Evolutionary conservation across 352 stramenopile species (phyloP), one percentile per base, ranked within the genome.

Genomic region (Peronospora belbahrii): DNA sequence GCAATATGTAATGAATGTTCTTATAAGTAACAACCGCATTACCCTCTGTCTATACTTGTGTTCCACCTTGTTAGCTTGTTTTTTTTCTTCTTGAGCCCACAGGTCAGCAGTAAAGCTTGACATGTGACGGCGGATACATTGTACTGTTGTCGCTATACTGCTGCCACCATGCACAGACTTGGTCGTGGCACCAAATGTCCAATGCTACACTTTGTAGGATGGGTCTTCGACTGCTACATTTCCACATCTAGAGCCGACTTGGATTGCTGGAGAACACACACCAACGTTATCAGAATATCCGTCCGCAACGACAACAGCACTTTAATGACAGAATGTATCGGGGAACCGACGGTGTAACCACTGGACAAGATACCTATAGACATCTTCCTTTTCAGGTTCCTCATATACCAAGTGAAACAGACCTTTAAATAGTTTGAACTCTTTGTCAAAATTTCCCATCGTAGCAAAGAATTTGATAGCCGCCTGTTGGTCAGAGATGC

Each of bases 361-460:
- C 31, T 69, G 55, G 2, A 42, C 51, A 31, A 78, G 51, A 30
- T 74, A 62, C 28, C 58, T 52, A 2, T 81, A 56, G 22, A 85
- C 73, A 28, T 63, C 42, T 13, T 81, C 67, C 14, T 61, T 62
- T 46, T 83, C 70, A 2, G 67, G 67, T 17, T 83, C 73, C 27
- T 83, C 60, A 35, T 75, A 85, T 25, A 83, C 51, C 25, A 70
- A 62, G 63, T 85, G 70, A 41, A 59, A 82, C 2, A 79, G 49
- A 4, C 67, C 73, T 2, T 70, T 57, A 50, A 79, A 85, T 22
- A 76, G 44, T 35, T 80, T 80, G 30, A 81, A 74, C 33, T 74
- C 52, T 54, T 82, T 85, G 59, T 85, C 68, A 10, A 62, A 52
- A 42, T 67, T 78, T 23, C 45, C 62, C 48, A 82, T 65, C 22